phyloP scores from a whole-genome alignment of 257 asterid species.

The Solanum clarkiae region DNA sequence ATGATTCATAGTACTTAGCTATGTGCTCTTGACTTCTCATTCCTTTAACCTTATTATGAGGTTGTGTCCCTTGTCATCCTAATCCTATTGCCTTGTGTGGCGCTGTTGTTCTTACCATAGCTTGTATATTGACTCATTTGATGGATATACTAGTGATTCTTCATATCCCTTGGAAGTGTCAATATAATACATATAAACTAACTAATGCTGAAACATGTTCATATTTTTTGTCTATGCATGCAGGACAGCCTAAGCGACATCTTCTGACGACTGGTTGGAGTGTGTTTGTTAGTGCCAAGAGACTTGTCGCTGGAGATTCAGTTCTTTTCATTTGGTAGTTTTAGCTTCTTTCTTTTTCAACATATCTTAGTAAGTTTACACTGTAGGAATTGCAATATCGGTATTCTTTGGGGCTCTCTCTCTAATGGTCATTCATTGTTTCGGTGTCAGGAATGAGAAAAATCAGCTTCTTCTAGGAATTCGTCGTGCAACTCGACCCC shows the following conservation, averaged over 20 bases:
- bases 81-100: background rate
- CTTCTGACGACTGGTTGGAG: conserved; percentile 57
- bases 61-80: background rate
- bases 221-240: background rate
- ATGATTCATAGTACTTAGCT: background rate
- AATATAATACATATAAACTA: background rate
- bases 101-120: background rate
- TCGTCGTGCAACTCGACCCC: conserved; percentile 90
- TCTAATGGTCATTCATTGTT: background rate
- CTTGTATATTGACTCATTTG: background rate
- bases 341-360: background rate
- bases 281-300: conserved; percentile 50
- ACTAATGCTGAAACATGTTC: background rate
- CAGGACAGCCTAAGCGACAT: conserved; percentile 54
- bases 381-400: background rate
- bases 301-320: conserved; percentile 47
- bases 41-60: background rate
- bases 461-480: conserved; percentile 95
- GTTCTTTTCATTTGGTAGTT: conserved; percentile 51
- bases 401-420: background rate
- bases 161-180: background rate
- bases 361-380: background rate
- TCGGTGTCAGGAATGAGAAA: conserved; percentile 66
- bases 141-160: background rate
- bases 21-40: background rate